Evolutionary conservation across 2,329 filamentous ascomycete genomes (phyloP).

Genomic region (Microcera coccophila): DNA sequence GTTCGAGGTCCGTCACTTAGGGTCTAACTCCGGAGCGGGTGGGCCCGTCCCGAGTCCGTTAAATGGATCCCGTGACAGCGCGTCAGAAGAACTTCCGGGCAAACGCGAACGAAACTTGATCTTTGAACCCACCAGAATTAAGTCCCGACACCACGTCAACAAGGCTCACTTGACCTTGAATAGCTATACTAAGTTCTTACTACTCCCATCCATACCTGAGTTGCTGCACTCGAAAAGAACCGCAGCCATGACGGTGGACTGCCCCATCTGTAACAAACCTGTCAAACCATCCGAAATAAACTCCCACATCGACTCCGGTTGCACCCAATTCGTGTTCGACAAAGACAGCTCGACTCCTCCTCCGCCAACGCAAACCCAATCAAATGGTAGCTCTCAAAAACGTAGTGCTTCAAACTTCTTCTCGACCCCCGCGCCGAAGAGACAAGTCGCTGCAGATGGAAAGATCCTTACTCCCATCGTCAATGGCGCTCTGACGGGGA

Average conservation of each 20-base stretch:
- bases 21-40: neutral
- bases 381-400: conserved; percentile 44
- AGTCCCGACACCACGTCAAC: neutral
- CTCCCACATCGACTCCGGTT: conserved; percentile 82
- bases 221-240: no score
- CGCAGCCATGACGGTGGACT: conserved; percentile 56
- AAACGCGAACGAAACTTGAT: neutral
- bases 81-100: conserved; percentile 6
- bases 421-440: conserved; percentile 57
- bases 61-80: conserved; percentile 8
- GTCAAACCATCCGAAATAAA: conserved; percentile 78
- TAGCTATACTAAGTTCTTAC: no score
- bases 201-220: no score
- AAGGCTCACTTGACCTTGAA: no score
- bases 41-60: conserved; percentile 2
- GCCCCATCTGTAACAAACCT: conserved; percentile 74
- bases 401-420: conserved; percentile 58
- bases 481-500: conserved; percentile 37
- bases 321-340: conserved; percentile 63
- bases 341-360: conserved; percentile 32
- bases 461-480: conserved; percentile 32
- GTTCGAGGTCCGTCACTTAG: no score
- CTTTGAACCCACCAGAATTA: neutral
- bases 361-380: conserved; percentile 29
- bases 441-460: conserved; percentile 37